Conservation (phyloP, 768 basidiomycete species). For the Chalciporus pseudorubinellus region DNA sequence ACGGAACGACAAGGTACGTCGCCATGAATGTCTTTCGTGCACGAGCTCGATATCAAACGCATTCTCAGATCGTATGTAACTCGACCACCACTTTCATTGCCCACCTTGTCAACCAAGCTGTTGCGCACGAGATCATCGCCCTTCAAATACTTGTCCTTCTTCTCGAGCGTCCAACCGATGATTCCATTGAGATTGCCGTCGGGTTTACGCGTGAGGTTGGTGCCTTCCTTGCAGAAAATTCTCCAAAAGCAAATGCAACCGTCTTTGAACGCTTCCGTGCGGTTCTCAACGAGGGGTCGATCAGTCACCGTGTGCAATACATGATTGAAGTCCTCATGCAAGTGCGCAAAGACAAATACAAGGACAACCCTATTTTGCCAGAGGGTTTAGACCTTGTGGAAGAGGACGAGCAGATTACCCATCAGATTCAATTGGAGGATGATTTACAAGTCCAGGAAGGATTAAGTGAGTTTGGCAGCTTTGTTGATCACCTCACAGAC, state of each 20-base stretch:
- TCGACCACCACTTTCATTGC: slow-evolving; percentile 90
- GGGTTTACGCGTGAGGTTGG: slow-evolving; percentile 98
- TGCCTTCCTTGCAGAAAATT: slow-evolving; percentile 88
- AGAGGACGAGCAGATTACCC: slow-evolving; percentile 97
- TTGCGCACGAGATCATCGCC: slow-evolving; percentile 92
- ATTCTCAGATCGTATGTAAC: slow-evolving; percentile 77
- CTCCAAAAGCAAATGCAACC: slow-evolving; percentile 91
- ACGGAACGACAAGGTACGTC: slow-evolving; percentile 90
- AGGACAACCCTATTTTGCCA: slow-evolving; percentile 93
- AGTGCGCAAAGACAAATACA: slow-evolving; percentile 97
- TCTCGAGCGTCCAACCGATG: slow-evolving; percentile 93
- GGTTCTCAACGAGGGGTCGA: slow-evolving; percentile 90
- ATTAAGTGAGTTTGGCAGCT: slow-evolving; percentile 63
- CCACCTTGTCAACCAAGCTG: slow-evolving; percentile 89
- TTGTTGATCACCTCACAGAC: background rate
- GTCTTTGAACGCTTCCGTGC: slow-evolving; percentile 97
- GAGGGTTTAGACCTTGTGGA: slow-evolving; percentile 97
- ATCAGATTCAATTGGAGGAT: slow-evolving; percentile 88
- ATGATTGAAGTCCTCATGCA: slow-evolving; percentile 99
- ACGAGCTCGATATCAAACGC: background rate
- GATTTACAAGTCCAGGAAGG: slow-evolving; percentile 93
- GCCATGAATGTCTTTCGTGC: background rate
- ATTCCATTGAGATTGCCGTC: slow-evolving; percentile 97
- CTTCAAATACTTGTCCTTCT: slow-evolving; percentile 95
- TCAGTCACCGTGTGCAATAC: slow-evolving; percentile 96